Evolutionary conservation across 2,329 filamentous ascomycete species (phyloP).

Genomic region (Alternaria sp.): DNA sequence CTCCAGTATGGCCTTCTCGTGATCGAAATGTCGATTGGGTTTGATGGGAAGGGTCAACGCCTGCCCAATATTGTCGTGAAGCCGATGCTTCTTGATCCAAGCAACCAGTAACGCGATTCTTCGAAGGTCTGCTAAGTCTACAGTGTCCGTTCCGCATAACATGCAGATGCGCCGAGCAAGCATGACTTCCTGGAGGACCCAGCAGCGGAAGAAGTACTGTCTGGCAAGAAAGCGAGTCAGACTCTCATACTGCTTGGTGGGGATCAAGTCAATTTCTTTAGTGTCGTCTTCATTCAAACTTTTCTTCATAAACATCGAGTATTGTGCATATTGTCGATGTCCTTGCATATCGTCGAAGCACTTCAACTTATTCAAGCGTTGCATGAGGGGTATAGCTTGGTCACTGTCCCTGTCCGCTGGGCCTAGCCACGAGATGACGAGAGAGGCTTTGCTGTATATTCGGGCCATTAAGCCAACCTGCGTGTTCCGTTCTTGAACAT

Average conservation of each 20-base stretch:
- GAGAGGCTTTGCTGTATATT: constrained; percentile 15
- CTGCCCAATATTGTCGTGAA: not conserved
- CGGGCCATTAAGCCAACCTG: constrained; percentile 23
- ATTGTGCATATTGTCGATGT: not conserved
- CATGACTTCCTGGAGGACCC: constrained; percentile 13
- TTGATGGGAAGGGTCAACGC: not conserved
- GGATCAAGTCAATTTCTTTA: not conserved
- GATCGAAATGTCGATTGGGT: not conserved
- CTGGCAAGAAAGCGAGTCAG: constrained; percentile 10
- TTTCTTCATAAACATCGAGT: not conserved
- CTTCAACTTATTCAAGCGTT: not conserved
- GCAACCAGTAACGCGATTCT: constrained; percentile 1
- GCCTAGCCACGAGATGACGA: constrained; percentile 25
- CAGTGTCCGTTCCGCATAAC: not conserved
- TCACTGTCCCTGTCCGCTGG: constrained; percentile 8
- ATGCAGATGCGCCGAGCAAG: constrained; percentile 3
- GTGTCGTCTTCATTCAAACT: not conserved
- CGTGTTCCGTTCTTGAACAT: constrained; percentile 16
- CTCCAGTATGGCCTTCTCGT: constrained; percentile 1
- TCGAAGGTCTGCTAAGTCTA: not conserved
- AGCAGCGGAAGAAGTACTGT: constrained; percentile 13
- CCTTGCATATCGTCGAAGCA: not conserved
- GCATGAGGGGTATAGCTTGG: constrained; percentile 7
- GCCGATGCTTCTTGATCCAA: not conserved
- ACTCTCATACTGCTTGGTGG: not conserved